Evolutionary conservation across 106 monocot species (phyloP).

Genomic region (Gastrodia elata): DNA sequence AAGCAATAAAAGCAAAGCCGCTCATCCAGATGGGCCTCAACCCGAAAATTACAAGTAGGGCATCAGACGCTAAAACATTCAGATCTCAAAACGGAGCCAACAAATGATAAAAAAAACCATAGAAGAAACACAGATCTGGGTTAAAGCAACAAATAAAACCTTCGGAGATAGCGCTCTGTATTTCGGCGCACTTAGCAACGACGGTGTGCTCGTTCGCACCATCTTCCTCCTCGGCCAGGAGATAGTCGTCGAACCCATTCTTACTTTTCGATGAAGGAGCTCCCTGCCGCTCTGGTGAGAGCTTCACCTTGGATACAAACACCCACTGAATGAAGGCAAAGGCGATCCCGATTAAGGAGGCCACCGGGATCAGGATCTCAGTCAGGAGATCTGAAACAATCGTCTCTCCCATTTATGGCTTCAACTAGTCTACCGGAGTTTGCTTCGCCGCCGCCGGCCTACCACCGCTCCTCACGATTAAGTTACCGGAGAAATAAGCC

Average conservation of each 20-base stretch:
- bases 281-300: conserved; percentile 28
- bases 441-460: not conserved
- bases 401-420: conserved; percentile 28
- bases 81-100: not conserved
- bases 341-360: conserved; percentile 64
- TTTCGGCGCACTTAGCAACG: conserved; percentile 79
- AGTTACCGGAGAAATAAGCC: not conserved
- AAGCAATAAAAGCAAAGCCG: not conserved
- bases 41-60: not conserved
- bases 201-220: conserved; percentile 69
- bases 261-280: conserved; percentile 14
- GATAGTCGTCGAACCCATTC: conserved; percentile 44
- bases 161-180: conserved; percentile 93
- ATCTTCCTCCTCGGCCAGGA: conserved; percentile 82
- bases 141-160: conserved; percentile 25
- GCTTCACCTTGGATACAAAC: conserved; percentile 70
- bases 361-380: conserved; percentile 68
- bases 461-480: not conserved
- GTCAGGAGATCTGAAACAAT: conserved; percentile 61
- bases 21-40: not conserved
- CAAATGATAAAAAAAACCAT: not conserved
- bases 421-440: not conserved
- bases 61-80: not conserved
- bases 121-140: not conserved
- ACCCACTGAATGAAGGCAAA: conserved; percentile 75